Conservation (phyloP, 495 filamentous ascomycete species). For the Tuber melanosporum region DNA sequence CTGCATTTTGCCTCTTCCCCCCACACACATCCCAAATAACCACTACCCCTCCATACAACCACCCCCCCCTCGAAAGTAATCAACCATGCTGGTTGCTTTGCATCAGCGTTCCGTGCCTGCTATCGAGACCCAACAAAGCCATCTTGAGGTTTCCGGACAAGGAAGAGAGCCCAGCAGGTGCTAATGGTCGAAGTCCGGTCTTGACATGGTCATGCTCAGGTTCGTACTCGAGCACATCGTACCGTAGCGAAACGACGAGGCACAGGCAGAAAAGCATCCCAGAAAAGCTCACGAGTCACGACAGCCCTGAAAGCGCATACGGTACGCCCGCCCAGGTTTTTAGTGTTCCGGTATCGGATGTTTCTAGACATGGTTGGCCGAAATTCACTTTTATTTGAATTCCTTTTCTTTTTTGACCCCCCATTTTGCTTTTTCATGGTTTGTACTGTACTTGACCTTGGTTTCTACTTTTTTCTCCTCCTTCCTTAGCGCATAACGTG, state of each 20-base stretch:
- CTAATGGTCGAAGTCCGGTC: slow-evolving; percentile 26
- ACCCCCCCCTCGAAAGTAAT: slow-evolving; percentile 8
- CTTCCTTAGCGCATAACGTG: slow-evolving; percentile 24
- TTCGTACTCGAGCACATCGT: slow-evolving; percentile 36
- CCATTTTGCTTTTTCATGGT: slow-evolving; percentile 10
- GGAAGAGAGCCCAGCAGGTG: slow-evolving; percentile 34
- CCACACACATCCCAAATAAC: slow-evolving; percentile 4
- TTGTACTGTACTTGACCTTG: slow-evolving; percentile 23
- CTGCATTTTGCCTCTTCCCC: slow-evolving; percentile 31
- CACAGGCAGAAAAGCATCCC: slow-evolving; percentile 20
- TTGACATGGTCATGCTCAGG: slow-evolving; percentile 24
- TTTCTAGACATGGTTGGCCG: slow-evolving; percentile 21
- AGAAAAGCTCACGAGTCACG: slow-evolving; percentile 21
- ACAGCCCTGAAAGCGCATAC: slow-evolving; percentile 28
- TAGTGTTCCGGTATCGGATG: slow-evolving; percentile 1
- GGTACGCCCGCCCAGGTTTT: slow-evolving; percentile 33
- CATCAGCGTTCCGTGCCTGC: slow-evolving; percentile 34
- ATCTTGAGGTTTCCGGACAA: slow-evolving; percentile 30
- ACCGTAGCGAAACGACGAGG: slow-evolving; percentile 15
- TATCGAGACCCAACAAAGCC: slow-evolving; percentile 34
- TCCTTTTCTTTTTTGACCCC: background rate
- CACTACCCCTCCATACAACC: slow-evolving; percentile 19
- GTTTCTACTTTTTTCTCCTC: slow-evolving; percentile 13
- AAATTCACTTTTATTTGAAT: slow-evolving; percentile 27
- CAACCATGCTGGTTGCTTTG: slow-evolving; percentile 28